Percentiles rank a stretch among this genome's conserved stretches.
These are phyloP conservation scores for Fomitopsis schrenkii DNA, from an alignment of 1,284 basidiomycete genomes.

Conservation along the genomic window DNA sequence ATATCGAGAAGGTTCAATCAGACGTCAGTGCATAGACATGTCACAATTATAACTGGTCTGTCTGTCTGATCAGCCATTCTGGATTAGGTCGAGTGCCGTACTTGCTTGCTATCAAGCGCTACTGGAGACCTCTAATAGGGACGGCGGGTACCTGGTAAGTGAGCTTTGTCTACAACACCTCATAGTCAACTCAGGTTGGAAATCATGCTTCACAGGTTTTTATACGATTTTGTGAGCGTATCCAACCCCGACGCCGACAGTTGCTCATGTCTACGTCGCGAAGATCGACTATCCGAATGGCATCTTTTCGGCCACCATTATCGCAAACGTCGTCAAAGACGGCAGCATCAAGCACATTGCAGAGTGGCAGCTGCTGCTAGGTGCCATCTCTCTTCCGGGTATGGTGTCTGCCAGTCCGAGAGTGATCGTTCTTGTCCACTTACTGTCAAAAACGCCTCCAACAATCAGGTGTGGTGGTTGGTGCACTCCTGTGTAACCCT, in stretches of 20 bases:
- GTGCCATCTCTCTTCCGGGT: constrained; percentile 69
- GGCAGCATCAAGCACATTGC: constrained; percentile 54
- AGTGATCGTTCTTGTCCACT: background rate
- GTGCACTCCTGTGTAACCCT: constrained; percentile 60
- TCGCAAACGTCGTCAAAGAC: constrained; percentile 51
- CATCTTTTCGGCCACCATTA: constrained; percentile 59
- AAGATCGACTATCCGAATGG: constrained; percentile 68
- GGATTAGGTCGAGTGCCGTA: constrained; percentile 56
- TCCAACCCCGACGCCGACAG: too few relatives aligned
- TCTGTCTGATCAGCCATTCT: background rate
- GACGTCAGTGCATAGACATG: constrained; percentile 38
- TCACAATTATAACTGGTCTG: background rate
- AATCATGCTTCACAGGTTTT: too few relatives aligned
- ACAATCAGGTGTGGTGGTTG: constrained; percentile 40
- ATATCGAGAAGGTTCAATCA: constrained; percentile 60
- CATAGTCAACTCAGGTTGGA: too few relatives aligned
- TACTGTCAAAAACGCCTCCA: background rate
- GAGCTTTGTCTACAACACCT: background rate
- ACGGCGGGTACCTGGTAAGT: constrained; percentile 66
- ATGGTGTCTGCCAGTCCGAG: background rate
- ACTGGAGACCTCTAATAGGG: constrained; percentile 69
- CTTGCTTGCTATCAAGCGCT: constrained; percentile 54
- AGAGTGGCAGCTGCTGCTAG: constrained; percentile 74
- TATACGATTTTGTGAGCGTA: background rate
- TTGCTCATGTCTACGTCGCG: background rate